These are phyloP conservation scores for Crotalaria pallida DNA, from an alignment of 306 rosid genomes.

Conservation along the genomic window DNA sequence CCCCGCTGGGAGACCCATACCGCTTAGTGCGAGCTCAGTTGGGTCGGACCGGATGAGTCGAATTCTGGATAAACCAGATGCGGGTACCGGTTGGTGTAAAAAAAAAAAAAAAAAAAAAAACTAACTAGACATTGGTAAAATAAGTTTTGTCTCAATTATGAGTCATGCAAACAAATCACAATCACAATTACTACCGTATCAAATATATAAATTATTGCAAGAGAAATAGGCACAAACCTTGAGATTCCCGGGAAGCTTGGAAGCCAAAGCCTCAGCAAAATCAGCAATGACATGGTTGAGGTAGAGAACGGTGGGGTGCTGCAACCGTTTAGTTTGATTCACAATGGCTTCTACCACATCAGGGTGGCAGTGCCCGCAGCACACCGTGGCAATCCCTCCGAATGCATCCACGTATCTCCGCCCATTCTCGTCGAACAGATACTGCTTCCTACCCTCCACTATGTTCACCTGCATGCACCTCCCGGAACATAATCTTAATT, in stretches of 20 bases:
- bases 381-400: conserved; percentile 85
- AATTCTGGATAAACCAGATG: too few relatives aligned
- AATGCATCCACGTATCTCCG: conserved; percentile 71
- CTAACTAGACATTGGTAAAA: too few relatives aligned
- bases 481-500: background rate
- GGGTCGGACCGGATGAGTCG: too few relatives aligned
- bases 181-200: too few relatives aligned
- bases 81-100: too few relatives aligned
- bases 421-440: conserved; percentile 74
- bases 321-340: conserved; percentile 57
- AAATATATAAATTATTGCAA: too few relatives aligned
- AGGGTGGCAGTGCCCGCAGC: conserved; percentile 91
- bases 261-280: conserved; percentile 73
- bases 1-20: too few relatives aligned
- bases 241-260: conserved; percentile 67
- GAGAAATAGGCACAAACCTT: conserved; percentile 34
- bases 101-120: too few relatives aligned
- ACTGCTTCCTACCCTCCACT: conserved; percentile 74
- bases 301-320: conserved; percentile 76
- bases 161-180: too few relatives aligned
- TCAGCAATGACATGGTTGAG: conserved; percentile 66
- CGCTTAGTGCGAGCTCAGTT: too few relatives aligned
- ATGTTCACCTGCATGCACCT: conserved; percentile 55
- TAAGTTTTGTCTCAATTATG: too few relatives aligned
- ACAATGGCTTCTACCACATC: conserved; percentile 73